Conservation (phyloP, 2,329 filamentous ascomycete genomes). For the Truncatella angustata region DNA sequence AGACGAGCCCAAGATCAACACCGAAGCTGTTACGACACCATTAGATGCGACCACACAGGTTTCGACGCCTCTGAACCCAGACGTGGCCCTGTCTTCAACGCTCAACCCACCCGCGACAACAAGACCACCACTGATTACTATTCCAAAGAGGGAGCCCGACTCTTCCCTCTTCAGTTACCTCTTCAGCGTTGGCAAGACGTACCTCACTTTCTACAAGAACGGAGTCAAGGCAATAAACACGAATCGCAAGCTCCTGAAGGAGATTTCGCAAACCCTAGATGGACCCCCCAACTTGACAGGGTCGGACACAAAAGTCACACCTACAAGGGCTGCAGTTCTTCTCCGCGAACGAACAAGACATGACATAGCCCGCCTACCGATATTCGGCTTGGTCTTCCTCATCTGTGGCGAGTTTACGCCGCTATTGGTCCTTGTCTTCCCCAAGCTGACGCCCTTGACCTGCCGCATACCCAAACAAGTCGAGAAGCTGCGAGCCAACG, state of each 20-base stretch:
- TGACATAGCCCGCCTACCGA: constrained; percentile 74
- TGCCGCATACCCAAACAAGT: constrained; percentile 82
- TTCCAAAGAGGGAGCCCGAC: constrained; percentile 53
- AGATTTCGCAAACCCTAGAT: constrained; percentile 34
- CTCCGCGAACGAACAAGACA: constrained; percentile 65
- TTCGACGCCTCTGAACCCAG: neutral
- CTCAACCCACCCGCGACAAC: constrained; percentile 74
- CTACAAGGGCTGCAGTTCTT: constrained; percentile 69
- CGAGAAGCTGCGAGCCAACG: constrained; percentile 49
- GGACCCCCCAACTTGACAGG: constrained; percentile 17
- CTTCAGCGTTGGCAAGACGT: constrained; percentile 68
- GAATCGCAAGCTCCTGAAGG: constrained; percentile 57
- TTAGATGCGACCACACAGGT: constrained; percentile 10
- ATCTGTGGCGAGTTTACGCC: constrained; percentile 86
- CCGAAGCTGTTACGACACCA: constrained; percentile 8
- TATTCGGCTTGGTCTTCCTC: constrained; percentile 73
- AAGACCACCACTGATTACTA: constrained; percentile 65
- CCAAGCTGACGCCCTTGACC: constrained; percentile 70
- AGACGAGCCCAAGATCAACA: neutral
- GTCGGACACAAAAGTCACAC: constrained; percentile 43
- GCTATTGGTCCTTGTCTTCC: constrained; percentile 70
- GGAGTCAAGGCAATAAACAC: constrained; percentile 72
- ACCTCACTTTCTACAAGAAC: constrained; percentile 82
- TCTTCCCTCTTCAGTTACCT: constrained; percentile 51
- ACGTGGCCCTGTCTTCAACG: constrained; percentile 23